Conservation (phyloP, 2,329 filamentous ascomycete species). For the Aureobasidium namibiae region DNA sequence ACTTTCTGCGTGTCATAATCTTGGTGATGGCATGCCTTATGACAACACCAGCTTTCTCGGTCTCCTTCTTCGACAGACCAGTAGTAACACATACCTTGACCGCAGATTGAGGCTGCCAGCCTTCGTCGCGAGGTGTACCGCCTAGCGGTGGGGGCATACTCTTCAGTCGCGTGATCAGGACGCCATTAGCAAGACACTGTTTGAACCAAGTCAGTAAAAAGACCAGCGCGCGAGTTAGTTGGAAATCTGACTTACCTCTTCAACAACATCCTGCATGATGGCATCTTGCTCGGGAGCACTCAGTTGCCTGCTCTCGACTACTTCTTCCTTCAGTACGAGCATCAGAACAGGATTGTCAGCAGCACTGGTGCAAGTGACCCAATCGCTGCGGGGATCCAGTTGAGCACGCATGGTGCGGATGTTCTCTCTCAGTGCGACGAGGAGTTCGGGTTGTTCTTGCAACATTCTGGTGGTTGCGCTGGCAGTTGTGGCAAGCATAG, state of each 20-base stretch:
- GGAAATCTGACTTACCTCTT: slow-evolving; percentile 60
- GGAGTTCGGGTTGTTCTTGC: slow-evolving; percentile 76
- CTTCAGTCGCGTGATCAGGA: slow-evolving; percentile 83
- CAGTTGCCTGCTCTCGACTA: slow-evolving; percentile 62
- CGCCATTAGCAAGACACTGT: slow-evolving; percentile 75
- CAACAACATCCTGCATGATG: slow-evolving; percentile 83
- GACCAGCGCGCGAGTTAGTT: not conserved
- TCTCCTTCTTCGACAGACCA: slow-evolving; percentile 84
- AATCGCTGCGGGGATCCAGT: slow-evolving; percentile 87
- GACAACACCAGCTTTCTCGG: slow-evolving; percentile 81
- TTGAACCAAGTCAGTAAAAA: slow-evolving; percentile 9
- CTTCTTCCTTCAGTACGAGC: slow-evolving; percentile 72
- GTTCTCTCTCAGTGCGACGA: slow-evolving; percentile 73
- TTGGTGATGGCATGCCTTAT: slow-evolving; percentile 93
- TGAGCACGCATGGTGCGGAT: slow-evolving; percentile 78
- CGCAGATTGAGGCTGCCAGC: slow-evolving; percentile 65
- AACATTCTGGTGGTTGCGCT: slow-evolving; percentile 83
- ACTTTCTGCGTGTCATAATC: slow-evolving; percentile 54
- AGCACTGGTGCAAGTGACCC: slow-evolving; percentile 74
- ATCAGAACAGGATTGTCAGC: slow-evolving; percentile 82
- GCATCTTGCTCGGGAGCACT: slow-evolving; percentile 71
- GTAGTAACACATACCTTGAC: slow-evolving; percentile 87
- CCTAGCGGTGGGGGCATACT: slow-evolving; percentile 54
- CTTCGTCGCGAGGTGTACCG: slow-evolving; percentile 55
- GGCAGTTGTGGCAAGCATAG: slow-evolving; percentile 89